Percentiles rank a stretch among this genome's conserved stretches.
Evolutionary conservation across 306 rosid genomes (phyloP).

Genomic region (Purshia tridentata): DNA sequence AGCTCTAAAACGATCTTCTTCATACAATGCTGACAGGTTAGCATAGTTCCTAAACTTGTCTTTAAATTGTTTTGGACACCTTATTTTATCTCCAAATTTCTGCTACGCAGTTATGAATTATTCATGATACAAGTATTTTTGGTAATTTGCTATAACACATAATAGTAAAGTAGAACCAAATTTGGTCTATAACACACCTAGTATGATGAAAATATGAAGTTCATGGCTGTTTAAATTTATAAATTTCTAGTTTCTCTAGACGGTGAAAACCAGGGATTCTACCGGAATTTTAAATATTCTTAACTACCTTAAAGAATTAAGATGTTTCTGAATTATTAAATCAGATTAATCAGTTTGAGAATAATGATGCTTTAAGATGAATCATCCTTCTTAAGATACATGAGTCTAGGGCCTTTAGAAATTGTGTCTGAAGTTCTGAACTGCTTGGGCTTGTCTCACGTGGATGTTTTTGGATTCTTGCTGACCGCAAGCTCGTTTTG

Average conservation of each 20-base stretch:
- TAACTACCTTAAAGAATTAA: not conserved
- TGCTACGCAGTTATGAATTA: not conserved
- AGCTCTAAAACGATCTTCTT: slow-evolving; percentile 73
- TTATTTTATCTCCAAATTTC: slow-evolving; percentile 2
- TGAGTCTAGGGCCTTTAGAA: not conserved
- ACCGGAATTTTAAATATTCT: not conserved
- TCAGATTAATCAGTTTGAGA: not conserved
- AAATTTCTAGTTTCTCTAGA: not conserved
- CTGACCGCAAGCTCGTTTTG: not conserved
- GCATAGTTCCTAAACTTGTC: slow-evolving; percentile 24
- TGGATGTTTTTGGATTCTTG: not conserved
- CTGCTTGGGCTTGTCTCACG: not conserved
- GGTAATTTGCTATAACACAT: slow-evolving; percentile 8
- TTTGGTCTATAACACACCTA: not conserved
- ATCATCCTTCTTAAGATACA: not conserved
- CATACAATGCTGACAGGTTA: slow-evolving; percentile 81
- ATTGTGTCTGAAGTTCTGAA: not conserved
- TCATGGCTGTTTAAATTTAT: not conserved
- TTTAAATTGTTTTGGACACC: slow-evolving; percentile 17
- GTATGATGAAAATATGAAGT: not conserved
- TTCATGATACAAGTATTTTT: not conserved
- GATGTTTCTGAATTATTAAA: not conserved
- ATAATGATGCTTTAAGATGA: not conserved
- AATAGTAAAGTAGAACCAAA: not conserved
- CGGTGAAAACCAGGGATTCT: not conserved